Evolutionary conservation across 257 asterid genomes (phyloP).

Genomic region (Avicennia marina): DNA sequence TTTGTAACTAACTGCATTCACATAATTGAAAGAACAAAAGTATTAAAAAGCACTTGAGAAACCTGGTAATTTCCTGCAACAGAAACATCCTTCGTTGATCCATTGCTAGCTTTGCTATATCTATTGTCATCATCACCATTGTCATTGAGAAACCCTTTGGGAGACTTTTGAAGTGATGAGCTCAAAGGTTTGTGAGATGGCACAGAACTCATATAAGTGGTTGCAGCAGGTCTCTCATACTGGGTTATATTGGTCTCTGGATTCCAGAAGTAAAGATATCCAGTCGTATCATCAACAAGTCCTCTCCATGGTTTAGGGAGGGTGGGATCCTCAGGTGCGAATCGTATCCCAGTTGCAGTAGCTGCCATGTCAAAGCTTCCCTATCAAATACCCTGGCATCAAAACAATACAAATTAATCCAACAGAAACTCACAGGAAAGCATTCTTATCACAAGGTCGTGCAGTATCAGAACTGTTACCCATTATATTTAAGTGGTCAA

Average conservation of each 20-base stretch:
- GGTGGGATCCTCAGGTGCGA: conserved; percentile 95
- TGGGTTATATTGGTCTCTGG: conserved; percentile 94
- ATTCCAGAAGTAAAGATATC: conserved; percentile 90
- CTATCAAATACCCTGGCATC: conserved; percentile 21
- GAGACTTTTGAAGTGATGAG: conserved; percentile 55
- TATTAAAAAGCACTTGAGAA: conserved; percentile 1
- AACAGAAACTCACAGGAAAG: too few relatives aligned
- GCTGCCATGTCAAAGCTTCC: conserved; percentile 54
- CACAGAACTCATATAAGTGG: conserved; percentile 31
- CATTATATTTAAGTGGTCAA: background rate
- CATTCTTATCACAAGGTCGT: too few relatives aligned
- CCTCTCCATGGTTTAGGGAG: conserved; percentile 98
- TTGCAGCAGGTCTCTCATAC: conserved; percentile 72
- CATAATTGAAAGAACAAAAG: background rate
- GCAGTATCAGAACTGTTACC: background rate
- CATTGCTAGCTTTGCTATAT: conserved; percentile 42
- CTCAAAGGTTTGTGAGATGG: conserved; percentile 49
- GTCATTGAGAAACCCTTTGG: conserved; percentile 34
- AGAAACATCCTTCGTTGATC: conserved; percentile 29
- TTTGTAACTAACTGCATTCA: background rate
- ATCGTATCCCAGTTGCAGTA: conserved; percentile 50
- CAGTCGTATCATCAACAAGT: conserved; percentile 80
- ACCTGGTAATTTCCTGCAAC: conserved; percentile 52
- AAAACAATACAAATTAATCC: background rate
- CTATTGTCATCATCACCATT: conserved; percentile 37